phyloP scores from a whole-genome alignment of 371 early-diverging fungal genomes.

The Capniomyces stellatus region DNA sequence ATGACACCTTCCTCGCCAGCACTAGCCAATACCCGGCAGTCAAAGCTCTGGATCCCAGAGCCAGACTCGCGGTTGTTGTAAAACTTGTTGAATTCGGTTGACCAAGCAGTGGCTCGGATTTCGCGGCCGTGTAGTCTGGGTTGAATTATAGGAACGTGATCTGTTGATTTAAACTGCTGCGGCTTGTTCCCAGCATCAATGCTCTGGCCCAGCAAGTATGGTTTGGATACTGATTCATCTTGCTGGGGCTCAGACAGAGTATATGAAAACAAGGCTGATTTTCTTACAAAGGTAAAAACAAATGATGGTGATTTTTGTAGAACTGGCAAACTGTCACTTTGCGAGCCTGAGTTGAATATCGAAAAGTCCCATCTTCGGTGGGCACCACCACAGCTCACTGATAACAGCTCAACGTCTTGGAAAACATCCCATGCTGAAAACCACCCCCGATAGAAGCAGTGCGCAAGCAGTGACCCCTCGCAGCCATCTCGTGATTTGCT shows the following conservation, averaged over 20 bases:
- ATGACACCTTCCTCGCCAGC: slow-evolving; percentile 2
- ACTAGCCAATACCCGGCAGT: background rate
- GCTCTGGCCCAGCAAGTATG: background rate
- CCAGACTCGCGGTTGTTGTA: background rate
- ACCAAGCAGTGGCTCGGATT: background rate
- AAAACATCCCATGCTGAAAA: background rate
- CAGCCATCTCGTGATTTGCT: no score
- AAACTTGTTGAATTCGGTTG: background rate
- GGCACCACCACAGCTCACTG: background rate
- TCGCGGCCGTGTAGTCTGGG: background rate
- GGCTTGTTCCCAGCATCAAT: no score
- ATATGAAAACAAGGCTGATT: background rate
- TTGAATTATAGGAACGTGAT: background rate
- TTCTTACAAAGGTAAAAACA: background rate
- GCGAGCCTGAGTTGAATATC: background rate
- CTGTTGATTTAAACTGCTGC: no score
- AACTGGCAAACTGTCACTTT: background rate
- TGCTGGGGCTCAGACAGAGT: background rate
- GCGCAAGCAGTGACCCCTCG: no score
- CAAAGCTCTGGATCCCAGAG: background rate
- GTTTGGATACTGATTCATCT: background rate
- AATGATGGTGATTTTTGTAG: background rate
- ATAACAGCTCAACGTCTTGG: background rate
- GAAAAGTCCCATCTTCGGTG: slow-evolving; percentile 3
- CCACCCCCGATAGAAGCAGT: background rate